Conservation (phyloP, 257 asterid species). For the Nicotiana obtusifolia region DNA sequence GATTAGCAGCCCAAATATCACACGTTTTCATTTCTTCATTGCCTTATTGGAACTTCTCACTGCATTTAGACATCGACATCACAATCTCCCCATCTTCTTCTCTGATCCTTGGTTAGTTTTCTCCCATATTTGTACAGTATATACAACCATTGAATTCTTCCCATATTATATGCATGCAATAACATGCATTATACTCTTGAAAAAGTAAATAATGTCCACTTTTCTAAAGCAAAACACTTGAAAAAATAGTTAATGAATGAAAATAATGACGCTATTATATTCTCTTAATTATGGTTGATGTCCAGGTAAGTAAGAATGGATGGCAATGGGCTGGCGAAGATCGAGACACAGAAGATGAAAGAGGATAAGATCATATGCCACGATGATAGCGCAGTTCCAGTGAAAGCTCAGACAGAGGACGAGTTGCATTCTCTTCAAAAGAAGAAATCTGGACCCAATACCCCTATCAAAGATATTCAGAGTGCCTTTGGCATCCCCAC, state of each 20-base stretch:
- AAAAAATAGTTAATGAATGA: no score
- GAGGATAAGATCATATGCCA: conserved; percentile 44
- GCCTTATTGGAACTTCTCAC: not conserved
- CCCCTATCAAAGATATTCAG: conserved; percentile 49
- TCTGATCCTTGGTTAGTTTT: not conserved
- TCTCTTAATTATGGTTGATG: no score
- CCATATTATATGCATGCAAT: no score
- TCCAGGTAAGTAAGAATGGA: no score
- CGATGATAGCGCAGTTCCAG: conserved; percentile 62
- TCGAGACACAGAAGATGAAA: conserved; percentile 7
- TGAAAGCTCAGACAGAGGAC: conserved; percentile 71
- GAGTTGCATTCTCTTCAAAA: conserved; percentile 82
- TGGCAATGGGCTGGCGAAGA: conserved; percentile 8
- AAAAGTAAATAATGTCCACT: no score
- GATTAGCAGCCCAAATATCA: not conserved
- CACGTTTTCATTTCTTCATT: not conserved
- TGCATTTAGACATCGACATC: no score
- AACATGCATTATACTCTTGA: no score
- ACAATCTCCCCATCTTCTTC: no score
- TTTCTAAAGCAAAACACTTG: no score
- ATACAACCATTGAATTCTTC: no score
- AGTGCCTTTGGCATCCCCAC: not conserved
- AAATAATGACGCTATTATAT: no score
- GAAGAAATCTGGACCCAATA: conserved; percentile 71
- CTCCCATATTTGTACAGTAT: not conserved